Evolutionary conservation across 805 yeast genomes (phyloP), one percentile per base, ranked within the genome.

Genomic region (Sungouiella thailandica): DNA sequence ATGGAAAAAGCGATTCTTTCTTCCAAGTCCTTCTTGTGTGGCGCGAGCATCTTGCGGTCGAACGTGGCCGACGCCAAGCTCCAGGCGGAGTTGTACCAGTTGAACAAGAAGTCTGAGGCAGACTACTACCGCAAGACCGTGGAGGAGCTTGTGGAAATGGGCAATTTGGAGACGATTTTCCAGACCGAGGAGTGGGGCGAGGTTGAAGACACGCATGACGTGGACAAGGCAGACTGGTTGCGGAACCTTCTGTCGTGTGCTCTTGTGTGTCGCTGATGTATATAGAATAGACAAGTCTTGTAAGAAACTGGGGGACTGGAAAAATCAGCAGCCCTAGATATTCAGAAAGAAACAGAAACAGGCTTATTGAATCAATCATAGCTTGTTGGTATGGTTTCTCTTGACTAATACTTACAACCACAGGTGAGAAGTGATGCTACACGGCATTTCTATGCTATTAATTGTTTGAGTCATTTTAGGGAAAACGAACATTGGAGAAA

Each of bases 161-260:
- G 88, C 7, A 80, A 83, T 36, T 66, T 93, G 49, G 99, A 93
- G 53, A 80, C 80, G 10, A 78, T 81, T 22, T 76, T 75, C 59
- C 99, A 93, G 61, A 84, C 95, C 23, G 78, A 77, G 15, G 74
- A 80, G 52, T 93, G 98, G 98, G 98, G 98, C 20, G 97, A 90
- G 59, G 97, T 90, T 16, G 97, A 93, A 62, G 98, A 93, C 53
- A 87, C 97, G 2, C 98, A 93, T 55, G 98, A 93, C 57, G 97
- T 93, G n/a, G 95, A 86, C 50, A 81, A 83, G 57, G 95, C 80
- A 25, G 97, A 93, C 48, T 71, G 94, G 49, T 70, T 86, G 50
- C 78, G 97, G 58, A 78, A 80, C 50, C 71, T 93, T 29, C 79
- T 90, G 23, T 74, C 87, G 44, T 89, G 95, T 18, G 83, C 89